A percentile compares a stretch with the other conserved stretches of the same genome.
Conservation (phyloP, 306 rosid species). For the Prunus mira region DNA sequence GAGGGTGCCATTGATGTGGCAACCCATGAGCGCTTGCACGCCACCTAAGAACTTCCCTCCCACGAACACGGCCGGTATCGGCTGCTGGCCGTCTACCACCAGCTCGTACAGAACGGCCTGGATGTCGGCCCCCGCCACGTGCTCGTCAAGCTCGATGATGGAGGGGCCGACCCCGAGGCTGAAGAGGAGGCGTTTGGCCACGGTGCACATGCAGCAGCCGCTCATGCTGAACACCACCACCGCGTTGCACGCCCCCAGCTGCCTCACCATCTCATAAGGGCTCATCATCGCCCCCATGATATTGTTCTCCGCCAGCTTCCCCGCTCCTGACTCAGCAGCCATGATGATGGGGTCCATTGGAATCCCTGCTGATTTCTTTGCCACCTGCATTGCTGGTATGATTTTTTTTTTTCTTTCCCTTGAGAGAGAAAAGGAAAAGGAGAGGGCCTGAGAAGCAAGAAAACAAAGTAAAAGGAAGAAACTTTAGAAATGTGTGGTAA, state of each 20-base stretch:
- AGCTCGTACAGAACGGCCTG: conserved; percentile 45
- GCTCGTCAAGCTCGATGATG: conserved; percentile 65
- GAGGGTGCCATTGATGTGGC: conserved; percentile 72
- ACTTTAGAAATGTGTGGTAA: neutral
- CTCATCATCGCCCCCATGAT: neutral
- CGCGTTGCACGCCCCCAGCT: conserved; percentile 52
- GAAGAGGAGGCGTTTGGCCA: conserved; percentile 72
- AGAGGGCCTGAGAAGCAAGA: neutral
- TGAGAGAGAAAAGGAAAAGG: neutral
- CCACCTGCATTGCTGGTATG: conserved; percentile 30
- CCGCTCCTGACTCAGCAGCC: neutral
- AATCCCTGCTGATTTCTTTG: conserved; percentile 24
- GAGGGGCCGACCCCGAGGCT: conserved; percentile 83
- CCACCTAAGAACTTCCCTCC: conserved; percentile 86
- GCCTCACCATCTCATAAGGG: conserved; percentile 44
- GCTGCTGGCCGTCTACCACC: conserved; percentile 17
- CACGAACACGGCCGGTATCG: conserved; percentile 63
- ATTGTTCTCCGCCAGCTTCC: neutral
- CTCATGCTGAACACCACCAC: conserved; percentile 78
- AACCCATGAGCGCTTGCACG: conserved; percentile 73
- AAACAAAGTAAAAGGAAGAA: neutral
- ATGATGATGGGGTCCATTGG: conserved; percentile 6
- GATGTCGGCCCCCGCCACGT: conserved; percentile 41
- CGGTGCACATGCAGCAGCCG: conserved; percentile 83
- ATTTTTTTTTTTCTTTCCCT: neutral